Conservation (phyloP, 2,329 filamentous ascomycete genomes). For the Calonectria honghensis region DNA sequence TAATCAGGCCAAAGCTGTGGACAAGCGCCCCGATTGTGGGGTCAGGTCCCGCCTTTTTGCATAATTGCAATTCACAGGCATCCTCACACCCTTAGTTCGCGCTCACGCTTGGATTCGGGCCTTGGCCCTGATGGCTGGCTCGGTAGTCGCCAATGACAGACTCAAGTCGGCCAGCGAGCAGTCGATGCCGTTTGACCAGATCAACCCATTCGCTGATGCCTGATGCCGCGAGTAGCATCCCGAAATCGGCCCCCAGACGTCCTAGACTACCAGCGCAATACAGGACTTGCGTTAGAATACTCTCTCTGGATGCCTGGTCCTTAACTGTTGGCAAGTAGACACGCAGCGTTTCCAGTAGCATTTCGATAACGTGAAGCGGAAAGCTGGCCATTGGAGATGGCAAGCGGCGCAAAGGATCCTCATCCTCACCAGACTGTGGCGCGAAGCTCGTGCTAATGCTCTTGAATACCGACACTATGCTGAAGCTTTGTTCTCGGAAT, state of each 20-base stretch:
- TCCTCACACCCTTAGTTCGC: conserved; percentile 23
- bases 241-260: conserved; percentile 93
- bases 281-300: conserved; percentile 91
- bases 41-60: conserved; percentile 50
- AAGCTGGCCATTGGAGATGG: conserved; percentile 90
- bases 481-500: conserved; percentile 97
- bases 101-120: conserved; percentile 35
- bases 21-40: conserved; percentile 46
- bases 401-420: conserved; percentile 71
- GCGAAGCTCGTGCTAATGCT: conserved; percentile 78
- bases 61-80: conserved; percentile 45
- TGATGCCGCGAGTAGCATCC: conserved; percentile 82
- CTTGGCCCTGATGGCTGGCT: conserved; percentile 43
- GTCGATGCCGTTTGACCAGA: conserved; percentile 89
- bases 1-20: conserved; percentile 41
- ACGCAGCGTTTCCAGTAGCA: conserved; percentile 85
- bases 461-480: conserved; percentile 94
- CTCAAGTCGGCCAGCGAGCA: conserved; percentile 87
- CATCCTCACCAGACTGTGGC: conserved; percentile 41
- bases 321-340: conserved; percentile 87
- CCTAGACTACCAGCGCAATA: conserved; percentile 96
- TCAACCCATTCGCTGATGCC: conserved; percentile 87
- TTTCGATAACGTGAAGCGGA: conserved; percentile 86
- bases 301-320: conserved; percentile 88
- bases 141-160: conserved; percentile 76